Conservation (phyloP, 2,329 filamentous ascomycete species). For the Aphanocladium album region DNA sequence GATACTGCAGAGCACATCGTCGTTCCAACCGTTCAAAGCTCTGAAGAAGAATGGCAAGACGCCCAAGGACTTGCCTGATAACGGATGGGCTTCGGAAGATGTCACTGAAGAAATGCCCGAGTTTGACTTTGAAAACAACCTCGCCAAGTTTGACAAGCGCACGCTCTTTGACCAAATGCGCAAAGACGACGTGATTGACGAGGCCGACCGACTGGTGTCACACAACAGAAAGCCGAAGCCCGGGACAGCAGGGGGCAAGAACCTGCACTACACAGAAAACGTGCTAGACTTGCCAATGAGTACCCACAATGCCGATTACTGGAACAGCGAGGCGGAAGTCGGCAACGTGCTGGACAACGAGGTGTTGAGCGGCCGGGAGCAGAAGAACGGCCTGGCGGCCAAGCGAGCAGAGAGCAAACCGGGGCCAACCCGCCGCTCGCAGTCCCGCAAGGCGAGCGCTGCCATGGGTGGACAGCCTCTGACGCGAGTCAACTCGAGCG, state of each 20-base stretch:
- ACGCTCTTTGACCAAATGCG: conserved; percentile 88
- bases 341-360: conserved; percentile 37
- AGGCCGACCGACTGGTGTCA: conserved; percentile 82
- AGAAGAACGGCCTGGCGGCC: conserved; percentile 45
- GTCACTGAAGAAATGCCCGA: conserved; percentile 92
- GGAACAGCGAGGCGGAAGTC: conserved; percentile 73
- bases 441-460: conserved; percentile 53
- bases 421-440: conserved; percentile 43
- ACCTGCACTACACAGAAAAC: conserved; percentile 86
- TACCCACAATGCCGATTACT: conserved; percentile 49
- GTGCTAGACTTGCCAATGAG: conserved; percentile 63
- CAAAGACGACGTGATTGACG: conserved; percentile 82
- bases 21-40: conserved; percentile 58
- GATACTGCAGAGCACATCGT: conserved; percentile 54
- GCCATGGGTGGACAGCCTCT: conserved; percentile 35
- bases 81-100: conserved; percentile 93
- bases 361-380: conserved; percentile 44
- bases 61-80: conserved; percentile 48
- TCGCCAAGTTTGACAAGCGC: conserved; percentile 93
- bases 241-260: conserved; percentile 76
- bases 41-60: conserved; percentile 53
- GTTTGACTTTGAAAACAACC: conserved; percentile 84
- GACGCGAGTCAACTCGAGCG: conserved; percentile 44
- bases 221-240: conserved; percentile 72
- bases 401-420: conserved; percentile 50